Conservation (phyloP, 139 green algal species). For the Asterochloris sp. region DNA sequence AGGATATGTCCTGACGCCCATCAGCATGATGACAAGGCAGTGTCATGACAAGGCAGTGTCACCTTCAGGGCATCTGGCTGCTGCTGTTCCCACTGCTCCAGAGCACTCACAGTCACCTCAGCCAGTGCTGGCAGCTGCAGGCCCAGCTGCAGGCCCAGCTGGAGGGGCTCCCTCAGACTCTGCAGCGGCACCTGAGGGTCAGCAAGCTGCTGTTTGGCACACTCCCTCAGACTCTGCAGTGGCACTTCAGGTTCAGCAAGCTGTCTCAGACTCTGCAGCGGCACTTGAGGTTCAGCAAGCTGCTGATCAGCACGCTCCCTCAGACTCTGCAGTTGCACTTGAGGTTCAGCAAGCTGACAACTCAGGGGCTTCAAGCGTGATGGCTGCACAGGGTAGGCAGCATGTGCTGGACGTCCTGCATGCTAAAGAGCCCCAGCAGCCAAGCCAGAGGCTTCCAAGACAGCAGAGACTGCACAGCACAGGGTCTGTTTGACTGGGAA, state of each 20-base stretch:
- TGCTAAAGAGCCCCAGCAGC: no score
- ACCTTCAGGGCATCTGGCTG: neutral
- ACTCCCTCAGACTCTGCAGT: neutral
- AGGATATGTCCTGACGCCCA: neutral
- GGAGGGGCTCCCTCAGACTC: constrained; percentile 10
- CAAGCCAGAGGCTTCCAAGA: no score
- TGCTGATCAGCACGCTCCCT: neutral
- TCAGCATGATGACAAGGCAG: neutral
- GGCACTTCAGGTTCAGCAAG: neutral
- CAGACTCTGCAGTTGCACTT: neutral
- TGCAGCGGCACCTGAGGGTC: neutral
- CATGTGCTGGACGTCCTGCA: no score
- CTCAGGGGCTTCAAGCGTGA: no score
- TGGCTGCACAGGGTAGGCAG: no score
- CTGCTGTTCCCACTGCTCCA: constrained; percentile 16
- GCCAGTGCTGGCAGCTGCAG: constrained; percentile 25
- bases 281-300: neutral
- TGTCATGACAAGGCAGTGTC: neutral
- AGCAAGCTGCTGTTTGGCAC: neutral
- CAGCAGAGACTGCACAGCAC: no score
- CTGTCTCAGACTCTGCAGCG: neutral
- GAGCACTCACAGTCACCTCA: neutral
- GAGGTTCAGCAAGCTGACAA: neutral
- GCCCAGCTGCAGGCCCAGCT: constrained; percentile 13
- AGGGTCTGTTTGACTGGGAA: no score